Percentiles rank a stretch among this genome's conserved stretches.
These are phyloP conservation scores for Hypholoma fasciculare DNA, from an alignment of 768 basidiomycete species.

Conservation along the genomic window DNA sequence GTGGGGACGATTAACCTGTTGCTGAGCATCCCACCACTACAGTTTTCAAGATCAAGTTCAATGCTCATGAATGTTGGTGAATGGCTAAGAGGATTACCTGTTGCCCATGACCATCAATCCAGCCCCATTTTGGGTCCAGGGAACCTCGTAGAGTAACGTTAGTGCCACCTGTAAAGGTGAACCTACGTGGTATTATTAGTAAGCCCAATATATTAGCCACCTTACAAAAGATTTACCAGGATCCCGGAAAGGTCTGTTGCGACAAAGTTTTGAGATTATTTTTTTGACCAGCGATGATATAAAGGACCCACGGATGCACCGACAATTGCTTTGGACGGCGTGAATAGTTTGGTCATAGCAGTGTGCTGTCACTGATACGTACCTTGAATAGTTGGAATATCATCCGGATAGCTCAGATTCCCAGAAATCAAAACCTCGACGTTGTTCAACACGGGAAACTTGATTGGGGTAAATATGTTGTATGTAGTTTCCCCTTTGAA, in stretches of 20 bases:
- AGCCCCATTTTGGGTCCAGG: conserved; percentile 58
- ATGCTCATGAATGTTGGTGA: background rate
- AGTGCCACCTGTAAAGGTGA: conserved; percentile 52
- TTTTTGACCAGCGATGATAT: background rate
- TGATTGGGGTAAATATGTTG: conserved; percentile 61
- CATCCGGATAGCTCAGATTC: conserved; percentile 54
- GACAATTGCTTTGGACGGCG: conserved; percentile 36
- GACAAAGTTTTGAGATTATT: background rate
- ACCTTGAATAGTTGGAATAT: conserved; percentile 55
- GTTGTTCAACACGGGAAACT: conserved; percentile 53
- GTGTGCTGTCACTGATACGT: background rate
- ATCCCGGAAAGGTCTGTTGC: conserved; percentile 40
- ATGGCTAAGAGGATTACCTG: conserved; percentile 27
- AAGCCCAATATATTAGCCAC: background rate
- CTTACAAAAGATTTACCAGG: conserved; percentile 33
- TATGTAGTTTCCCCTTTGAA: conserved; percentile 59
- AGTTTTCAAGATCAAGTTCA: background rate
- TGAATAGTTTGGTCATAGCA: background rate
- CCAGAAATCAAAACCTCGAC: conserved; percentile 59
- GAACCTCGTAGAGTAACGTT: conserved; percentile 62
- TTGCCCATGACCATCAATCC: conserved; percentile 64
- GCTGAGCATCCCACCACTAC: conserved; percentile 59
- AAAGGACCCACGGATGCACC: conserved; percentile 39
- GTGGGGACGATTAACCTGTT: conserved; percentile 55
- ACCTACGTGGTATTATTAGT: conserved; percentile 31